These are phyloP conservation scores for Trichoderma polysporum DNA, from an alignment of 2,329 filamentous ascomycete species.

Conservation along the genomic window DNA sequence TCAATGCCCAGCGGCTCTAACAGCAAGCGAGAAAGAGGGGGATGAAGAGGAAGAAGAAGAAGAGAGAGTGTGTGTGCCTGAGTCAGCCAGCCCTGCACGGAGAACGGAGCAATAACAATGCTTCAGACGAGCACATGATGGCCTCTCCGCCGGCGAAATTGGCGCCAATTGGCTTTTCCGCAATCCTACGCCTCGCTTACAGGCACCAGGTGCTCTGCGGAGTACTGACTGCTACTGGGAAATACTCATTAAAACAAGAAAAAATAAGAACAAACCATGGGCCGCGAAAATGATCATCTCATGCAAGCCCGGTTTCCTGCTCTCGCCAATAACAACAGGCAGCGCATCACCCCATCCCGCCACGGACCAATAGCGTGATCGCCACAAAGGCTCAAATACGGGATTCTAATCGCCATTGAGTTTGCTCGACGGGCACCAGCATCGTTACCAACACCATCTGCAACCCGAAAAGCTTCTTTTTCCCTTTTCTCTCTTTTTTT, in stretches of 20 bases:
- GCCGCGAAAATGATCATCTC: neutral
- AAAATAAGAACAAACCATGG: neutral
- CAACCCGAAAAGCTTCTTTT: slow-evolving; percentile 7
- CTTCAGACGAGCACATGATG: too few relatives aligned
- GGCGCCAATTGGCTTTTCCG: neutral
- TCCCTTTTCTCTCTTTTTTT: neutral
- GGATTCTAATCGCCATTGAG: neutral
- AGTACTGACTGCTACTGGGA: too few relatives aligned
- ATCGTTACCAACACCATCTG: slow-evolving; percentile 7
- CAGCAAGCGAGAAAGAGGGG: neutral
- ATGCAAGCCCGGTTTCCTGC: neutral
- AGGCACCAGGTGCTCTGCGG: too few relatives aligned
- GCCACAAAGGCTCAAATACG: slow-evolving; percentile 7
- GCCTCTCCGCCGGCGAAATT: too few relatives aligned
- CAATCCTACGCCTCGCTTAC: neutral
- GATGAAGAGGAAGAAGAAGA: neutral
- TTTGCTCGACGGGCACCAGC: neutral
- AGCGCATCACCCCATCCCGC: neutral
- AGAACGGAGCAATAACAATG: neutral
- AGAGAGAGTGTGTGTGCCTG: neutral
- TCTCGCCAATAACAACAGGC: neutral
- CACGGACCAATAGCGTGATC: neutral
- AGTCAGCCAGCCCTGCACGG: neutral
- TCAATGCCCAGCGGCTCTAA: slow-evolving; percentile 1
- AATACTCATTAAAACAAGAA: too few relatives aligned